A percentile compares a stretch with the other conserved stretches of the same genome.
Conservation (phyloP, 2,329 filamentous ascomycete species). For the Coccinonectria pachysandricola region DNA sequence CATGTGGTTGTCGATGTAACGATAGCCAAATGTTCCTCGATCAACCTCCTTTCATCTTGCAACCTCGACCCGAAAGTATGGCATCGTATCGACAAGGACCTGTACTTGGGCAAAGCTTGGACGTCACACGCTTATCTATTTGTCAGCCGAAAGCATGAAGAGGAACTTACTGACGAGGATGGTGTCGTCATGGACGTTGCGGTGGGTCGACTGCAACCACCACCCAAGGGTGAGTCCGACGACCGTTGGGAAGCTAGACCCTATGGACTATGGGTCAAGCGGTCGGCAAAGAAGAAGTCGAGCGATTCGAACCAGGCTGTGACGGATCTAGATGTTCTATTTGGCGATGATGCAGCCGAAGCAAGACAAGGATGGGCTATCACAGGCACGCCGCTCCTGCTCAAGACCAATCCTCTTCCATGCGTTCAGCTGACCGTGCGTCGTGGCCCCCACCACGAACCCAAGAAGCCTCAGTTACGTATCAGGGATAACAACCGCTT, state of each 20-base stretch:
- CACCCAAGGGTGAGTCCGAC: constrained; percentile 31
- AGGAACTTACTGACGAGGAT: constrained; percentile 65
- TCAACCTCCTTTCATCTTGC: constrained; percentile 69
- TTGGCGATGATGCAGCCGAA: constrained; percentile 85
- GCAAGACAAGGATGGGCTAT: constrained; percentile 79
- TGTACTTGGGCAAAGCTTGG: constrained; percentile 69
- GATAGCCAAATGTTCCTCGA: constrained; percentile 61
- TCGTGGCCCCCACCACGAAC: constrained; percentile 54
- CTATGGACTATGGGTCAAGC: constrained; percentile 72
- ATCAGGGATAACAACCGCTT: constrained; percentile 86
- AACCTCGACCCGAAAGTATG: constrained; percentile 61
- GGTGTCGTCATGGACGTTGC: constrained; percentile 71
- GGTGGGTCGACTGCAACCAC: constrained; percentile 63
- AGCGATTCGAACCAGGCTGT: constrained; percentile 66
- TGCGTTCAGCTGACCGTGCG: constrained; percentile 70
- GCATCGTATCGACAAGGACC: constrained; percentile 82
- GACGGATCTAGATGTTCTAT: constrained; percentile 76
- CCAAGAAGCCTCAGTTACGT: constrained; percentile 60
- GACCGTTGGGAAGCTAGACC: constrained; percentile 70
- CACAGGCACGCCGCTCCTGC: constrained; percentile 59
- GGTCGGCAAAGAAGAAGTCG: constrained; percentile 59
- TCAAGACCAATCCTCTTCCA: constrained; percentile 54
- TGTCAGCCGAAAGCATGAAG: constrained; percentile 74
- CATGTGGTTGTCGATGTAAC: constrained; percentile 79
- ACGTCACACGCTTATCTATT: constrained; percentile 70